Conservation (phyloP, 148 eudicot species). For the Camellia lanceoleosa region DNA sequence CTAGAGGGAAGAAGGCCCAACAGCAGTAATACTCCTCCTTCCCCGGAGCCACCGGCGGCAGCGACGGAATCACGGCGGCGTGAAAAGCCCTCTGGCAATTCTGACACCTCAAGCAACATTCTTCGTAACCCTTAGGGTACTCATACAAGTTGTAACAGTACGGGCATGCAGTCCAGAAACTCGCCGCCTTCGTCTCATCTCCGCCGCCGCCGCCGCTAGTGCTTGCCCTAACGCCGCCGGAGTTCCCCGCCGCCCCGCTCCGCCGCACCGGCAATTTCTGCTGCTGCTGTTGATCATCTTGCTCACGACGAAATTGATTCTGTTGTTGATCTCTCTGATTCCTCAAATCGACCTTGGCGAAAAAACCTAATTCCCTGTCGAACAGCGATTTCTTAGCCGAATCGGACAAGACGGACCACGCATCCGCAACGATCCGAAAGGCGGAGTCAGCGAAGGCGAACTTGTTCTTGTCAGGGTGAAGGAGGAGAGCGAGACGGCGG, state of each 20-base stretch:
- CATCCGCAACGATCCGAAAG: constrained; percentile 3
- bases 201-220: constrained; percentile 2
- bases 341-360: constrained; percentile 49
- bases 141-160: constrained; percentile 78
- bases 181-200: constrained; percentile 8
- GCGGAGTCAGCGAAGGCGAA: constrained; percentile 9
- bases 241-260: constrained; percentile 22
- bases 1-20: constrained; percentile 86
- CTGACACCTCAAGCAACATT: constrained; percentile 69
- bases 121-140: constrained; percentile 57
- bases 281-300: constrained; percentile 4
- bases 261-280: constrained; percentile 59
- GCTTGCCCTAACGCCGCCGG: background rate
- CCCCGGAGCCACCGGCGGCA: constrained; percentile 83
- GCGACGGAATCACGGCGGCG: constrained; percentile 41
- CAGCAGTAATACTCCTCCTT: constrained; percentile 86
- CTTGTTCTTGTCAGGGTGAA: constrained; percentile 18
- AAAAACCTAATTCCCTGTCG: constrained; percentile 45
- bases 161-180: constrained; percentile 90
- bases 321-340: constrained; percentile 5
- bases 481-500: constrained; percentile 12
- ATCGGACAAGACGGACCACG: constrained; percentile 17
- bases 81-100: constrained; percentile 74
- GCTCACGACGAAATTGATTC: background rate
- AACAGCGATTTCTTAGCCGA: constrained; percentile 17